Percentiles rank a stretch among this genome's conserved stretches.
These are phyloP conservation scores for Calcarisporium arbuscula DNA, from an alignment of 2,329 filamentous ascomycete genomes.

Conservation along the genomic window DNA sequence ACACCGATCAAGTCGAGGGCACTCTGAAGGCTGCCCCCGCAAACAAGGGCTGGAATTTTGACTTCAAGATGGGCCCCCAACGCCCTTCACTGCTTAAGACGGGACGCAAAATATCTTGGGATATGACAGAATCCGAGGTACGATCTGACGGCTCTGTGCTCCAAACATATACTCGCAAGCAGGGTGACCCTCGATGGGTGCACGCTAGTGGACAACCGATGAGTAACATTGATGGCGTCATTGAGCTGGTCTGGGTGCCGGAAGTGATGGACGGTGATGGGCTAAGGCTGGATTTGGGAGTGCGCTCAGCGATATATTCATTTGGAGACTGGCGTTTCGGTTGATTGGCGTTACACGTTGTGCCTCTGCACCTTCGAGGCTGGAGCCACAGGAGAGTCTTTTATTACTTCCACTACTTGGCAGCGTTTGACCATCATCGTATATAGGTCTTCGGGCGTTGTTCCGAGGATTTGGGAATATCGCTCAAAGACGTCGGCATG, in stretches of 20 bases:
- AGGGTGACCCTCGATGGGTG: conserved; percentile 48
- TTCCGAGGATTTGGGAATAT: no score
- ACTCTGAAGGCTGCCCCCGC: conserved; percentile 44
- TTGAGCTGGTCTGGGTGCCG: conserved; percentile 52
- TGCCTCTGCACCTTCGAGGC: no score
- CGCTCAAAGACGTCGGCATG: no score
- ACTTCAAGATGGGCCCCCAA: conserved; percentile 45
- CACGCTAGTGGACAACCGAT: conserved; percentile 38
- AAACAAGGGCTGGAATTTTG: conserved; percentile 43
- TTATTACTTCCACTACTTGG: no score
- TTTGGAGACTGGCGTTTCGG: conserved; percentile 6
- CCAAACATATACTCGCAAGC: conserved; percentile 48
- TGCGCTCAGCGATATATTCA: neutral
- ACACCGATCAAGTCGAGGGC: conserved; percentile 43
- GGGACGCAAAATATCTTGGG: conserved; percentile 47
- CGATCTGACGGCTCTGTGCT: conserved; percentile 43
- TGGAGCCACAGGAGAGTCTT: no score
- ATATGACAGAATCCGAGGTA: conserved; percentile 43
- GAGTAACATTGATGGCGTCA: conserved; percentile 47
- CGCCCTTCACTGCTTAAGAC: conserved; percentile 40
- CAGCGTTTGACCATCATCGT: no score
- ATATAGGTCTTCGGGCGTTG: no score
- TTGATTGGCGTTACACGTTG: no score
- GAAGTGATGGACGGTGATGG: conserved; percentile 9
- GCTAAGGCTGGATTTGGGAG: neutral